These are phyloP conservation scores for Gonapodya prolifera DNA, from an alignment of 192 early-diverging fungal species.

Conservation along the genomic window DNA sequence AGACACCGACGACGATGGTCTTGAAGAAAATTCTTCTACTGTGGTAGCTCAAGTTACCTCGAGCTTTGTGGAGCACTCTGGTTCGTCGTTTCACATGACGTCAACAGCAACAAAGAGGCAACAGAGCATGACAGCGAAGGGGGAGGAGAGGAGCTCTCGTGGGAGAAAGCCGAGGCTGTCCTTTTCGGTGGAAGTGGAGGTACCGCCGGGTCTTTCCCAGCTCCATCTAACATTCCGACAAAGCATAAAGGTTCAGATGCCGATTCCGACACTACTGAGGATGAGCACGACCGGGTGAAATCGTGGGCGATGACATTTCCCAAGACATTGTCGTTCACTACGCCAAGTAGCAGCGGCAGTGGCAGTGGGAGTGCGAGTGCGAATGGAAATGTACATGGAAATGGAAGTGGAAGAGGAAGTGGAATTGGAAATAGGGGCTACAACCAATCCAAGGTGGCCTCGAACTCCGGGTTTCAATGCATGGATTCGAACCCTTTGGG, in stretches of 20 bases:
- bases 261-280: background rate
- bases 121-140: too few species aligned
- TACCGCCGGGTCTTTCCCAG: background rate
- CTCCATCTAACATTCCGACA: background rate
- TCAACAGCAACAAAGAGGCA: too few species aligned
- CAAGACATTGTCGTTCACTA: background rate
- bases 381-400: too few species aligned
- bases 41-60: too few species aligned
- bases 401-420: too few species aligned
- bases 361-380: background rate
- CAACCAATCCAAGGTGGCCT: background rate
- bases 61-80: too few species aligned
- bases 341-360: too few species aligned
- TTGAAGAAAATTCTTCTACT: too few species aligned
- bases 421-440: background rate
- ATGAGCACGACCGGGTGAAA: background rate
- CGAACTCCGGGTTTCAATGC: background rate
- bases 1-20: too few species aligned
- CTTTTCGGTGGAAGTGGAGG: background rate
- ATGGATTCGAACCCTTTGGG: background rate
- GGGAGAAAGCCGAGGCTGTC: background rate
- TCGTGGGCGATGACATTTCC: background rate
- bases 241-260: too few species aligned
- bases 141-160: background rate
- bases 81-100: too few species aligned